Evolutionary conservation across 1,139 yeast genomes (phyloP), one percentile per base, ranked within the genome.

Genomic region (Protomyces pachydermus): DNA sequence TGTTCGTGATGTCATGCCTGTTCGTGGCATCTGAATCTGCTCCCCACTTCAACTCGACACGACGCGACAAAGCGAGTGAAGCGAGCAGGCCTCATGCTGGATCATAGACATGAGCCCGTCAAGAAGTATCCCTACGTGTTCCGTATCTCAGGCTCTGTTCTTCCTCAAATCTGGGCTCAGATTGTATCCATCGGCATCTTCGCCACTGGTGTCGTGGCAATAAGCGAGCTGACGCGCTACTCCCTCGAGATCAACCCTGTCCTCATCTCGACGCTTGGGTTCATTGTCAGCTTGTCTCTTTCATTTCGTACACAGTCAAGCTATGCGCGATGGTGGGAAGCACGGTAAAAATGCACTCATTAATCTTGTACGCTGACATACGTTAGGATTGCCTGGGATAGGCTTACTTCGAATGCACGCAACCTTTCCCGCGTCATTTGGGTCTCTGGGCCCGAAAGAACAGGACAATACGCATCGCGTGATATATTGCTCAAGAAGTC

Each of bases 281-380:
- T 67, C 63, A 67, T 67, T 48, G 67, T 68, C 48, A 64, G 67
- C 38, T 58, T 67, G 37, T 48, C 69, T 9, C 63, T 67, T 12
- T 66, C 68, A 9, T 67, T 67, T 35, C 60, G 69, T 5, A 60
- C 67, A 53, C 65, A 65, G 55, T 66, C 69, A 2, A 69, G 69
- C 14, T 67, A 67, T 51, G 67, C 65, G 48, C 60, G 69, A 23
- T 67, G 66, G 65, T 64, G 65, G 51, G 69, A 67, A 45, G 69
- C 69, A 14, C 61, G 69, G 14, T 56, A 54, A 45, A 57, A 57
- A 45, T 66, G 68, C 66, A 46, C 28, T 42, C 2, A 5, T 5
- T 10, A 3, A 6, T 2, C 4, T n/a, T 16, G 12, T 6, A 23
- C 28, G 58, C 65, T 65, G 20, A 54, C 54, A 10, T 6, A 28